phyloP scores from a whole-genome alignment of 768 basidiomycete genomes.

The Neoboletus magnificus region DNA sequence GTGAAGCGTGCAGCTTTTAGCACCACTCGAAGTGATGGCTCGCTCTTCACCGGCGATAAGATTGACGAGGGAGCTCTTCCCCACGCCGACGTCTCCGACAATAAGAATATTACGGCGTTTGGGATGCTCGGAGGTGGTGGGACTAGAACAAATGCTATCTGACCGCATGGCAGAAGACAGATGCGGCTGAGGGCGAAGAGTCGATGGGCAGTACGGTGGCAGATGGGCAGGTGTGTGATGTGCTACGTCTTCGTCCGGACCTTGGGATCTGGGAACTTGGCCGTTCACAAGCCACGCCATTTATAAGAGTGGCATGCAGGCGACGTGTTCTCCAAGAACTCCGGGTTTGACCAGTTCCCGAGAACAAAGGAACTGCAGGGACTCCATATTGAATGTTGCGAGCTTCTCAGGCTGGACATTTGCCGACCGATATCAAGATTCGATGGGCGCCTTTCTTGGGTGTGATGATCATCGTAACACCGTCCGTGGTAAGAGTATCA shows the following conservation, averaged over 20 bases:
- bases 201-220: neutral
- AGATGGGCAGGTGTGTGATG: neutral
- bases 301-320: conserved; percentile 12
- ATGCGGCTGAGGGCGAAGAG: neutral
- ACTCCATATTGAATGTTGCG: neutral
- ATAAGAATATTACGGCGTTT: conserved; percentile 27
- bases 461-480: neutral
- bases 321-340: neutral
- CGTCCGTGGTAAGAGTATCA: neutral
- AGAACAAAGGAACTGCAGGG: conserved; percentile 6
- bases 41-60: conserved; percentile 29
- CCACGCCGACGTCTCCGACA: conserved; percentile 28
- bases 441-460: conserved; percentile 7
- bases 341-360: neutral
- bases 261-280: neutral
- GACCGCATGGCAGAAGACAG: conserved; percentile 8
- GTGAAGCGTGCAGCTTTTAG: conserved; percentile 36
- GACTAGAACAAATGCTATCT: conserved; percentile 13
- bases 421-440: neutral
- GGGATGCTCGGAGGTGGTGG: conserved; percentile 4
- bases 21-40: conserved; percentile 30
- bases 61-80: conserved; percentile 43
- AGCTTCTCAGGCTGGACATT: conserved; percentile 10
- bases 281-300: neutral
- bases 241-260: conserved; percentile 1